A percentile compares a stretch with the other conserved stretches of the same genome.
Evolutionary conservation across 306 rosid genomes (phyloP).

Genomic region (Clitoria ternatea): DNA sequence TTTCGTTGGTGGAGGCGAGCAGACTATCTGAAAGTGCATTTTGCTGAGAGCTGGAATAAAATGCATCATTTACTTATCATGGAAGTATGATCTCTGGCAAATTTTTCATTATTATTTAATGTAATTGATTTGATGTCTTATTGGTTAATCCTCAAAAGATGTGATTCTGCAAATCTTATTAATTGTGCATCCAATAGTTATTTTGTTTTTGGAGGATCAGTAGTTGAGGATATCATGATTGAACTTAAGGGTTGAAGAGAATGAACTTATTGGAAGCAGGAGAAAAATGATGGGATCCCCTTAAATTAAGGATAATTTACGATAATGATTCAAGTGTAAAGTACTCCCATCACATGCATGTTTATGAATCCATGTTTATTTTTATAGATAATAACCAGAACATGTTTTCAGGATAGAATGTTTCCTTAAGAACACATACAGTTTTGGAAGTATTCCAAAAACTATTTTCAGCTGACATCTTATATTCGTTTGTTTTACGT

Average conservation of each 20-base stretch:
- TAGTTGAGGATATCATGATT: too few relatives aligned
- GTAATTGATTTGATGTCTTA: not conserved
- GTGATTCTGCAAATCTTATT: not conserved
- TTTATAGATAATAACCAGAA: not conserved
- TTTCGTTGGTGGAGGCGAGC: too few relatives aligned
- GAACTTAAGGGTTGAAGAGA: too few relatives aligned
- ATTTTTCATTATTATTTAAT: not conserved
- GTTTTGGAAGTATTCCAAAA: not conserved
- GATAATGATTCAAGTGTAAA: too few relatives aligned
- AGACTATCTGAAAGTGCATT: too few relatives aligned
- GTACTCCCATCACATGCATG: too few relatives aligned
- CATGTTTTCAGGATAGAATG: not conserved
- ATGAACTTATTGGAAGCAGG: too few relatives aligned
- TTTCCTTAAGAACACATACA: not conserved
- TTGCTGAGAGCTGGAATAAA: slow-evolving; percentile 98
- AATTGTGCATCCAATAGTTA: not conserved
- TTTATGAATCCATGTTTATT: not conserved
- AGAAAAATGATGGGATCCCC: too few relatives aligned
- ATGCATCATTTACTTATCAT: slow-evolving; percentile 96
- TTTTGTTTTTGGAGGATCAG: slow-evolving; percentile 14
- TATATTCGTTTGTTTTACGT: too few relatives aligned
- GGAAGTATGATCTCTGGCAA: slow-evolving; percentile 57
- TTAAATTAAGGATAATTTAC: too few relatives aligned
- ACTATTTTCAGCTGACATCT: not conserved
- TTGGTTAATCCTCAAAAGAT: slow-evolving; percentile 8